These are phyloP conservation scores for Solanum chacoense DNA, from an alignment of 305 asterid genomes.

Conservation along the genomic window DNA sequence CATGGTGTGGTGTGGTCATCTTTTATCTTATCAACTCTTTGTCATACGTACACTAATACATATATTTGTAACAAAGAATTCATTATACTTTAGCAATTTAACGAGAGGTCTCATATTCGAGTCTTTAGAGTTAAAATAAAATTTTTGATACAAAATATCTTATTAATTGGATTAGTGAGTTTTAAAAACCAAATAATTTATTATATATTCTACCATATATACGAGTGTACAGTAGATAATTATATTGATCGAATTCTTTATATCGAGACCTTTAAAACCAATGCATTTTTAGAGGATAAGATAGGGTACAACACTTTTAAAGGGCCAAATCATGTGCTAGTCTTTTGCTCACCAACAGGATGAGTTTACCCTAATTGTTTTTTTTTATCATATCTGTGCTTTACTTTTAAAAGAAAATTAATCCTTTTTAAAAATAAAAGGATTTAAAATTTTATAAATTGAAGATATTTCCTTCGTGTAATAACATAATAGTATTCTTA, in stretches of 20 bases:
- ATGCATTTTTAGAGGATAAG: neutral
- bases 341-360: neutral
- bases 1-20: neutral
- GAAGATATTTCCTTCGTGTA: neutral
- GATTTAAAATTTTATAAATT: neutral
- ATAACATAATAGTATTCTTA: neutral
- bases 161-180: neutral
- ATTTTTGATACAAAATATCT: neutral
- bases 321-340: neutral
- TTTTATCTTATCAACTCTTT: neutral
- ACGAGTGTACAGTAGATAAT: neutral
- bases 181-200: no score
- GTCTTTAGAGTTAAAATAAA: fast-evolving
- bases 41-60: neutral
- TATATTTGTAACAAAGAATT: neutral
- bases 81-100: neutral
- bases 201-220: no score
- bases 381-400: neutral
- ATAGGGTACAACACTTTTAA: neutral
- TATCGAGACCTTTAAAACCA: neutral
- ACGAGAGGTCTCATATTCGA: neutral
- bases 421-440: fast-evolving
- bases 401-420: neutral
- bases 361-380: neutral
- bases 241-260: neutral